phyloP scores from a whole-genome alignment of 257 asterid genomes.

The Primulina tabacum region DNA sequence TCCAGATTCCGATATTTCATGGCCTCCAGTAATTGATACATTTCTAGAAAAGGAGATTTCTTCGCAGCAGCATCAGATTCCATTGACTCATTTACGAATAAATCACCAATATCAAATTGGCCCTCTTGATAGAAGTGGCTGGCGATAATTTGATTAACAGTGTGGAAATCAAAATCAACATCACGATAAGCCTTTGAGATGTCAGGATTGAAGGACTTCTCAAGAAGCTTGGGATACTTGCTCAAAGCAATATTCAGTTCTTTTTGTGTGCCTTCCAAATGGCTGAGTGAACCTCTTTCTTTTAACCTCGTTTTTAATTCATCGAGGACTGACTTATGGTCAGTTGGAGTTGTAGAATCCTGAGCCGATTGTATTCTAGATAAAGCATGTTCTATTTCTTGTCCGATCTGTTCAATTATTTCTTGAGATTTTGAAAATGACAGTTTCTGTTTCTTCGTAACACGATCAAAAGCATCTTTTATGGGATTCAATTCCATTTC shows the following conservation, averaged over 20 bases:
- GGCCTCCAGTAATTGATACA: conserved; percentile 77
- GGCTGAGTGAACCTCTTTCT: conserved; percentile 66
- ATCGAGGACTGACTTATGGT: conserved; percentile 45
- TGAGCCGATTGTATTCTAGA: conserved; percentile 50
- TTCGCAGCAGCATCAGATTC: conserved; percentile 52
- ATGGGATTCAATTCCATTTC: conserved; percentile 77
- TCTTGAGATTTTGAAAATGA: conserved; percentile 77
- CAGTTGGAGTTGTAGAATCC: conserved; percentile 41
- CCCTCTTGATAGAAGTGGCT: conserved; percentile 85
- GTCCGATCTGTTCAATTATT: conserved; percentile 59
- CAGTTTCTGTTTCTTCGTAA: conserved; percentile 78
- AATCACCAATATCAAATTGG: conserved; percentile 77
- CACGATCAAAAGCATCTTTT: conserved; percentile 86
- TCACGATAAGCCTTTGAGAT: conserved; percentile 81
- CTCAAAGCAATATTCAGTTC: conserved; percentile 69
- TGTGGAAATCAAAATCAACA: conserved; percentile 63
- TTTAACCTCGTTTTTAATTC: conserved; percentile 71
- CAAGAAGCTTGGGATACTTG: conserved; percentile 81
- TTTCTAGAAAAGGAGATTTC: conserved; percentile 59
- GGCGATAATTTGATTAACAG: conserved; percentile 72
- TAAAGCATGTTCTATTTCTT: conserved; percentile 69
- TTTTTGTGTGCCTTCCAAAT: conserved; percentile 76
- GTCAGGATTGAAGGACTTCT: conserved; percentile 75
- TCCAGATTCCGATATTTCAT: conserved; percentile 60
- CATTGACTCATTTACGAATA: conserved; percentile 51